Conservation (phyloP, 768 basidiomycete genomes). For the Amanita exitialis region DNA sequence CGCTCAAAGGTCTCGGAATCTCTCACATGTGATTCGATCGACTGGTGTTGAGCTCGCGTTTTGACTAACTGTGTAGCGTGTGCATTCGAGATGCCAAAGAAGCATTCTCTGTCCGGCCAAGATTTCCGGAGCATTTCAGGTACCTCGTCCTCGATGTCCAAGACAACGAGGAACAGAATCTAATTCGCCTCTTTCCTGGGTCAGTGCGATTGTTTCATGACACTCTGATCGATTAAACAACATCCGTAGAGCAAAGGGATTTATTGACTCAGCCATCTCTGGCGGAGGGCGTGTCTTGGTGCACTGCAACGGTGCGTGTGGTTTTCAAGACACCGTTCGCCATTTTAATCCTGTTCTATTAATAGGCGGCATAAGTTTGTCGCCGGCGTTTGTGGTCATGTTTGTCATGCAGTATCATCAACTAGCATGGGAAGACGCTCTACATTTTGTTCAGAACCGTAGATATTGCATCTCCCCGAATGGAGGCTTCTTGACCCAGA, state of each 20-base stretch:
- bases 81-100: constrained; percentile 87
- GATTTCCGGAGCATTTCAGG: constrained; percentile 69
- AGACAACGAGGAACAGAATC: constrained; percentile 91
- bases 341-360: not conserved
- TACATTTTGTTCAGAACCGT: constrained; percentile 82
- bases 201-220: constrained; percentile 23
- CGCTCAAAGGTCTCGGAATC: constrained; percentile 52
- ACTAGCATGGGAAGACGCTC: constrained; percentile 79
- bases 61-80: constrained; percentile 39
- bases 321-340: not conserved
- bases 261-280: constrained; percentile 60
- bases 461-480: constrained; percentile 93
- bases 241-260: constrained; percentile 52
- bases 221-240: not conserved
- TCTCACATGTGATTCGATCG: constrained; percentile 61
- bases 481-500: constrained; percentile 83
- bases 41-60: not conserved
- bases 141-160: constrained; percentile 83
- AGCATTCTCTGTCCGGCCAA: constrained; percentile 80
- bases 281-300: constrained; percentile 71
- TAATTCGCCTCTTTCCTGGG: constrained; percentile 86
- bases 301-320: constrained; percentile 71
- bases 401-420: constrained; percentile 84
- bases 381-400: constrained; percentile 87
- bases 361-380: constrained; percentile 77